Base-by-base conservation (phyloP, 2,329 filamentous ascomycete genomes). In the Neurospora sp. region DNA sequence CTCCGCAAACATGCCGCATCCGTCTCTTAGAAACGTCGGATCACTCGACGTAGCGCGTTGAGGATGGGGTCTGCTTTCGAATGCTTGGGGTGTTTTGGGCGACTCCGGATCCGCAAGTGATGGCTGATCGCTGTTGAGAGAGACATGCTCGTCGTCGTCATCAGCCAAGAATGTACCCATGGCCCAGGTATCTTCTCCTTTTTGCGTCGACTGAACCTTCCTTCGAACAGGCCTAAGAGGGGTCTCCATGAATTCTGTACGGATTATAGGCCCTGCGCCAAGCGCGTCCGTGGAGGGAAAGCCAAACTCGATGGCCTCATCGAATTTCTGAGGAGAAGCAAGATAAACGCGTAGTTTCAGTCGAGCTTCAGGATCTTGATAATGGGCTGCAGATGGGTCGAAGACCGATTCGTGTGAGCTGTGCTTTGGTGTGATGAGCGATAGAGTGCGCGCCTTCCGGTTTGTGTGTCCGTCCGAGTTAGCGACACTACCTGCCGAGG, bases 241-340 rank as follows among this genome's bases (percentile, higher is more conserved):
- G 15, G 15, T 62, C 15, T 62, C 52, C 52, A 36, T 36, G 11
- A 62, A 62, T 13, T 62, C 52, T 3, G 52, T 62, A 36, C 4
- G 52, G 23, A n/a, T 10, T 6, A 79, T 75, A 3, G 79, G 73
- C 1, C 75, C 75, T n/a, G 80, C 75, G 3, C 78, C 74, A 23
- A 81, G 73, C 8, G 76, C 80, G 40, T 88, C 85, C 42, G 83
- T 83, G 0, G 90, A 89, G 0, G 93, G 93, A 76, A 97, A 98
- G 0, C 95, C 95, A 79, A 96, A 97, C 78, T 97, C 92, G 68
- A 98, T 87, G 1, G 93, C 93, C 80, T 98, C 95, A 78, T 98
- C 95, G 75, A 98, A 98, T 78, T 97, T 97, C 74, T 97, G 92
- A 0, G 94, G 91, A 1, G 93, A 97, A 8, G 92, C 91, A 23